phyloP scores from a whole-genome alignment of 176 grass and related monocot species.

The Oryza longistaminata region DNA sequence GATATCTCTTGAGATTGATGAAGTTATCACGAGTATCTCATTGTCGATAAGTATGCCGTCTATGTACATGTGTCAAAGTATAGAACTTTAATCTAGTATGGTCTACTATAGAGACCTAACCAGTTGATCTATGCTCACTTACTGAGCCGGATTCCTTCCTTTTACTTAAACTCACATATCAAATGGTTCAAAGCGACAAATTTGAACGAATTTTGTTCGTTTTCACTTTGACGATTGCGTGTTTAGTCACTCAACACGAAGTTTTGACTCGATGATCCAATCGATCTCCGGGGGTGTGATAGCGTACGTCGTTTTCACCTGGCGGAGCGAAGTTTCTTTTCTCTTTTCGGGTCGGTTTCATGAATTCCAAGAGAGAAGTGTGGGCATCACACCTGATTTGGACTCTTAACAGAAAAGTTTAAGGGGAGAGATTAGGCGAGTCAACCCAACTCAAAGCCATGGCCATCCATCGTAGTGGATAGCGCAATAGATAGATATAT shows the following conservation, averaged over 20 bases:
- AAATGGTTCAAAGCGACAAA: too few relatives aligned
- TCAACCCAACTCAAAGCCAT: slow-evolving; percentile 1
- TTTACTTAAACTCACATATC: too few relatives aligned
- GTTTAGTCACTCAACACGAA: not conserved
- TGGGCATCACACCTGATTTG: not conserved
- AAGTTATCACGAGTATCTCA: too few relatives aligned
- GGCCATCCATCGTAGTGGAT: slow-evolving; percentile 5
- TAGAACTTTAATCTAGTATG: too few relatives aligned
- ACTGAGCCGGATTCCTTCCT: too few relatives aligned
- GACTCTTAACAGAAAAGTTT: slow-evolving; percentile 38
- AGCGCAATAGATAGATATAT: not conserved
- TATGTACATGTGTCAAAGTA: too few relatives aligned
- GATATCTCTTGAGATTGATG: too few relatives aligned
- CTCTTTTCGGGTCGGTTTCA: not conserved
- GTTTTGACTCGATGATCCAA: not conserved
- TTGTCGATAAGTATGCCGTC: fast-evolving
- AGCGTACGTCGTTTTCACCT: not conserved
- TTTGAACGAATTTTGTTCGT: not conserved
- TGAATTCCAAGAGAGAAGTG: not conserved
- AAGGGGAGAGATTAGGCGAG: not conserved
- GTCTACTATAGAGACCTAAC: too few relatives aligned
- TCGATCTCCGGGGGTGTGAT: not conserved
- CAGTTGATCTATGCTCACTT: too few relatives aligned
- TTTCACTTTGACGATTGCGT: too few relatives aligned
- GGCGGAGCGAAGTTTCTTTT: not conserved